Evolutionary conservation across 805 yeast genomes (phyloP), one percentile per base, ranked within the genome.

Genomic region (Soucietia sequanensis): DNA sequence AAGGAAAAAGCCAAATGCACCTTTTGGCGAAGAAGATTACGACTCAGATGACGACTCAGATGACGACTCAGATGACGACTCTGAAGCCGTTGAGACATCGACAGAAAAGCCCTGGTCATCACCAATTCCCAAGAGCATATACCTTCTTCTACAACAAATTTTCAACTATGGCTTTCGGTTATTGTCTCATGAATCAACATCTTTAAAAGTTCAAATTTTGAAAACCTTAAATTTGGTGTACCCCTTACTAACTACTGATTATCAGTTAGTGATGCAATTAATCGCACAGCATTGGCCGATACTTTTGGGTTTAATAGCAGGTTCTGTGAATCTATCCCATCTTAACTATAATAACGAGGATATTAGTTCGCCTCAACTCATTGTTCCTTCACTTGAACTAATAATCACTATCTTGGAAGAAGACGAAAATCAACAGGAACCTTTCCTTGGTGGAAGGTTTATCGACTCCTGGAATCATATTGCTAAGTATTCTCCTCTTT

Each of bases 131-230:
- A 62, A 72, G 26, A 60, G 69, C 2, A 62, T 83, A 0, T 91
- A 86, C 54, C 54, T 59, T 25, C 61, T 81, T 2, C 59, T 85
- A 1, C 75, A 79, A 28, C 76, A 76, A 35, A 78, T 91, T 3
- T 66, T 79, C 34, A 72, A 68, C 5, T 86, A 88, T 52, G 82
- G 91, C 5, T 84, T 85, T 35, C 64, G 86, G 38, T 67, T 76
- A 22, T 59, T 87, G 23, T 78, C 86, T 2, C 93, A 85, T 47
- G 75, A 76, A 2, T 81, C 95, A 0, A 56, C 70, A 2, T 58
- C 69, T 3, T 56, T 91, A 20, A 72, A 76, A 27, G 52, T 73
- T 3, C 81, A 78, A 39, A 70, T 88, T 5, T 54, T 90, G 35
- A 64, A 58, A 21, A 68, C 85, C 0, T 37, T 68, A 16, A 46